Base-by-base conservation (phyloP, 441 rosid genomes). In the Pelargonium citronellum region DNA sequence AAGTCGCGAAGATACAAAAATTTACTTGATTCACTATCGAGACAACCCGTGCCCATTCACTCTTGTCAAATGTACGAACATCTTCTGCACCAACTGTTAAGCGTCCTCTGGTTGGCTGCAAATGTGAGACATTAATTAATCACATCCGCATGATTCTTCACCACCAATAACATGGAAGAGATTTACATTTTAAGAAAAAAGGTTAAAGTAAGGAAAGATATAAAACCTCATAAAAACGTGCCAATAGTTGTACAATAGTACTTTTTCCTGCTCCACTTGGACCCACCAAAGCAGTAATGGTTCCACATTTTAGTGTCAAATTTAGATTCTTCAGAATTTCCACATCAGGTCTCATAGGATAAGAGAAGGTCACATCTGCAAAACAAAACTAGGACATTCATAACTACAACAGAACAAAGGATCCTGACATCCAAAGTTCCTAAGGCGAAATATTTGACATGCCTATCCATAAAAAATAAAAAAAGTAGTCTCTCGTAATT, bases 181-280 rank as follows among this genome's bases (percentile, higher is more conserved):
- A 61, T 70, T 7, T 12, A 66, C 10, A 20, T 47, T 67, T 27
- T 65, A 41, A 55, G 61, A 55, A 55, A 55, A 17, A 55, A 74
- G 10, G 12, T 57, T 12, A 57, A 37, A 0, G 4, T 1, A 77
- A 34, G 16, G n/a, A 34, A 58, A 20, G 64, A 65, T 7, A 49
- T 55, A 12, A 41, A 70, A 93, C 97, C 97, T 93, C 97, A 39
- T 93, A 93, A 77, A 93, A 89, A 66, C 96, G 95, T 58, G 96
- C 91, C 86, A 93, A 75, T 20, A 93, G 85, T 83, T 93, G 98
- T 73, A 93, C 97, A 73, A 93, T 77, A 47, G 98, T 93, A 77
- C 97, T 93, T 81, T 93, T 93, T 37, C 98, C 98, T 24, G 98
- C 89, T 79, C 98, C 98, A 70, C 98, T 93, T 72, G 96, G 77